Conservation (phyloP, 2,329 filamentous ascomycete genomes). For the Herpotrichia juniperi region DNA sequence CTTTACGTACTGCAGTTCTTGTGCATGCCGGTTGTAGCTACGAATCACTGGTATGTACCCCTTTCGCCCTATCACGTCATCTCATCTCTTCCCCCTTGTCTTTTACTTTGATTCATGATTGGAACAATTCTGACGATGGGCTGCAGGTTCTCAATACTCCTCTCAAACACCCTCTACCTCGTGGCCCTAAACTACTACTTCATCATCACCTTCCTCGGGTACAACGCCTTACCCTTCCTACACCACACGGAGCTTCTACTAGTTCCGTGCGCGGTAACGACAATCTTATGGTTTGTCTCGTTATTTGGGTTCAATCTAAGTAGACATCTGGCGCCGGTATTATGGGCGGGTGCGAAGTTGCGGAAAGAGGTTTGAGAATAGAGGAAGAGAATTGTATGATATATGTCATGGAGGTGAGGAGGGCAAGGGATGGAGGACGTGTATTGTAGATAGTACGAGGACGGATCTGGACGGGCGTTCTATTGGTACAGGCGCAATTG, state of each 20-base stretch:
- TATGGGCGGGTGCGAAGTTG: slow-evolving; percentile 56
- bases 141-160: slow-evolving; percentile 59
- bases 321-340: slow-evolving; percentile 56
- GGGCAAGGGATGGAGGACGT: neutral
- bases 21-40: slow-evolving; percentile 65
- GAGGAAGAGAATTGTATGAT: neutral
- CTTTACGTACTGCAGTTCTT: slow-evolving; percentile 72
- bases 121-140: slow-evolving; percentile 25
- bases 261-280: slow-evolving; percentile 64
- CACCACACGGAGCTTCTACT: slow-evolving; percentile 71
- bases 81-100: slow-evolving; percentile 44
- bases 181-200: slow-evolving; percentile 70
- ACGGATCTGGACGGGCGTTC: neutral
- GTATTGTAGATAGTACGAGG: neutral
- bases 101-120: slow-evolving; percentile 12
- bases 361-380: slow-evolving; percentile 32
- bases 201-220: slow-evolving; percentile 72
- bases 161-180: slow-evolving; percentile 71
- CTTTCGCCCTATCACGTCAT: too few relatives aligned
- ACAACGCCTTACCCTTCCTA: slow-evolving; percentile 71
- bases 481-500: neutral
- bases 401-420: neutral
- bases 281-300: slow-evolving; percentile 63
- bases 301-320: slow-evolving; percentile 59
- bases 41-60: slow-evolving; percentile 57